phyloP scores from a whole-genome alignment of 2,329 filamentous ascomycete genomes.

The Claviceps quebecensis region DNA sequence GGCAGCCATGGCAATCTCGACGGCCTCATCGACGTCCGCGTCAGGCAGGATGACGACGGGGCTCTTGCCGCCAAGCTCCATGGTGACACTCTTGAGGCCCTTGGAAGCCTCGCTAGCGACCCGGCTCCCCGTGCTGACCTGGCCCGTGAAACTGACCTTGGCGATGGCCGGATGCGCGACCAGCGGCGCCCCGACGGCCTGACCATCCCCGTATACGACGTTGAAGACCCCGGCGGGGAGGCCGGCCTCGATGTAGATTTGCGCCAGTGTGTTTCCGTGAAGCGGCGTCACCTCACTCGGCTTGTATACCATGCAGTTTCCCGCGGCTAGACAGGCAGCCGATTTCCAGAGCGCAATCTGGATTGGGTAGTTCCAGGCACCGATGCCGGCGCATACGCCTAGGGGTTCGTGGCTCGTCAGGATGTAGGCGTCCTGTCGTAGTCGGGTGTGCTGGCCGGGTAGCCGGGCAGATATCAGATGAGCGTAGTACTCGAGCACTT shows the following conservation, averaged over 20 bases:
- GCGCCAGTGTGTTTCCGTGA: slow-evolving; percentile 62
- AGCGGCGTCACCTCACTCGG: slow-evolving; percentile 77
- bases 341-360: slow-evolving; percentile 88
- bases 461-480: slow-evolving; percentile 65
- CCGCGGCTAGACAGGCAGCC: slow-evolving; percentile 69
- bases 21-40: slow-evolving; percentile 64
- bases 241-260: slow-evolving; percentile 66
- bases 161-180: slow-evolving; percentile 59
- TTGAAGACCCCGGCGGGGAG: slow-evolving; percentile 77
- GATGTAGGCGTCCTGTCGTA: slow-evolving; percentile 65
- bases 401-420: slow-evolving; percentile 72
- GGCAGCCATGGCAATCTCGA: slow-evolving; percentile 81
- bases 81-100: slow-evolving; percentile 80
- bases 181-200: slow-evolving; percentile 56
- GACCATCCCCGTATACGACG: slow-evolving; percentile 67
- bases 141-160: slow-evolving; percentile 83
- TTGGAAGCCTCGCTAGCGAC: slow-evolving; percentile 63
- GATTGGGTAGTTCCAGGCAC: slow-evolving; percentile 86
- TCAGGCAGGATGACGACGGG: slow-evolving; percentile 70
- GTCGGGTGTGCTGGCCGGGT: slow-evolving; percentile 64
- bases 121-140: slow-evolving; percentile 70
- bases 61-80: slow-evolving; percentile 84
- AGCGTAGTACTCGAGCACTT: slow-evolving; percentile 78
- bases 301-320: slow-evolving; percentile 86
- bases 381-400: slow-evolving; percentile 75